phyloP scores from a whole-genome alignment of 371 early-diverging fungal species.

The Actinomortierella ambigua region DNA sequence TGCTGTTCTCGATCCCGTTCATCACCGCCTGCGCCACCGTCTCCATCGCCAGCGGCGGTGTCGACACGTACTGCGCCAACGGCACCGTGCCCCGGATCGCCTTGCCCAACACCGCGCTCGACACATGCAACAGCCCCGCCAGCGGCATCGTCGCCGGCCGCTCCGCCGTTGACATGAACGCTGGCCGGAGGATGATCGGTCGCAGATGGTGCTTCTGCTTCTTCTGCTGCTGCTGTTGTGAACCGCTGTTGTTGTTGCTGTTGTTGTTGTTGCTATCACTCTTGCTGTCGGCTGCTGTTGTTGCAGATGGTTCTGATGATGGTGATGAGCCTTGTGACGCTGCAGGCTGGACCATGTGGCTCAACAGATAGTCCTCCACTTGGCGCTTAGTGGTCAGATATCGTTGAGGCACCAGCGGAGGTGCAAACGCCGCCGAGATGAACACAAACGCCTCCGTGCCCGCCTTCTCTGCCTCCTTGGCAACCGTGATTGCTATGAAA shows the following conservation, averaged over 20 bases:
- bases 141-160: constrained; percentile 66
- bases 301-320: too few relatives aligned
- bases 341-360: constrained; percentile 13
- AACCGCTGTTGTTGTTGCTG: too few relatives aligned
- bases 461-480: constrained; percentile 55
- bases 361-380: constrained; percentile 64
- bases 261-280: too few relatives aligned
- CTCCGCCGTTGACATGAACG: constrained; percentile 67
- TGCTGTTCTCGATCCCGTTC: constrained; percentile 51
- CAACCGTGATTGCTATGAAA: constrained; percentile 54
- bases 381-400: constrained; percentile 81
- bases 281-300: too few relatives aligned
- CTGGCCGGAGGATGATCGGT: constrained; percentile 71
- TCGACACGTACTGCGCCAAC: constrained; percentile 60
- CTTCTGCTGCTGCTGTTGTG: too few relatives aligned
- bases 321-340: too few relatives aligned
- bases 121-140: constrained; percentile 57
- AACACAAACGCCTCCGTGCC: constrained; percentile 67
- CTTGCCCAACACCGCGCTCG: constrained; percentile 54
- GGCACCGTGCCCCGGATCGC: constrained; percentile 59
- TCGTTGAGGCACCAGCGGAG: constrained; percentile 73
- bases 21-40: constrained; percentile 67
- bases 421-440: constrained; percentile 70
- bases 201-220: constrained; percentile 46
- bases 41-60: constrained; percentile 64